phyloP scores from a whole-genome alignment of 2,329 filamentous ascomycete species.

The Penicillium verrucosum region DNA sequence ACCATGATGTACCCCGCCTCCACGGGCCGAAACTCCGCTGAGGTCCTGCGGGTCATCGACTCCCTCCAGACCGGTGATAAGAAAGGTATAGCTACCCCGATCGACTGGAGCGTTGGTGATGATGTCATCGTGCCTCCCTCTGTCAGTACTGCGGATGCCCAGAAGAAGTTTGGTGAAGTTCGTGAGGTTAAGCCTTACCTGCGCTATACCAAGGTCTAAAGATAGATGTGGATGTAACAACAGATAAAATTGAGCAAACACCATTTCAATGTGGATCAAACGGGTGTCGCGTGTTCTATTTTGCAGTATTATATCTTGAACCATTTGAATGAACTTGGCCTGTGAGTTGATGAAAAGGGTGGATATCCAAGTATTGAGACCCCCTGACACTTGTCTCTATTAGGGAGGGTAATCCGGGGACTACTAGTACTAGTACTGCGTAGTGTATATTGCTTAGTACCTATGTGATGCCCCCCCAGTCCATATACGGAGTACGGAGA shows the following conservation, averaged over 20 bases:
- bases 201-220: slow-evolving; percentile 22
- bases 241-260: neutral
- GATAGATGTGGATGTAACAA: neutral
- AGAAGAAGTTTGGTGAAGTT: slow-evolving; percentile 78
- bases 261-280: neutral
- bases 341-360: neutral
- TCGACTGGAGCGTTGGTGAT: slow-evolving; percentile 85
- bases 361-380: too few species aligned
- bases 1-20: slow-evolving; percentile 92
- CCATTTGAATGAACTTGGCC: neutral
- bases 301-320: neutral
- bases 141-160: slow-evolving; percentile 79
- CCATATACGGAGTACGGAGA: neutral
- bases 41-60: slow-evolving; percentile 76
- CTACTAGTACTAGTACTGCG: too few species aligned
- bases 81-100: slow-evolving; percentile 82
- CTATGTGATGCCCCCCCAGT: neutral
- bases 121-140: slow-evolving; percentile 88
- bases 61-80: slow-evolving; percentile 82
- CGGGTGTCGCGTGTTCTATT: neutral
- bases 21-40: slow-evolving; percentile 77
- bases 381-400: slow-evolving; percentile 13
- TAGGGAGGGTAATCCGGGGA: slow-evolving; percentile 15
- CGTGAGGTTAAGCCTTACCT: slow-evolving; percentile 55
- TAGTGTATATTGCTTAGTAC: neutral